phyloP scores from a whole-genome alignment of 495 filamentous ascomycete genomes.

The Jackrogersella minutella region DNA sequence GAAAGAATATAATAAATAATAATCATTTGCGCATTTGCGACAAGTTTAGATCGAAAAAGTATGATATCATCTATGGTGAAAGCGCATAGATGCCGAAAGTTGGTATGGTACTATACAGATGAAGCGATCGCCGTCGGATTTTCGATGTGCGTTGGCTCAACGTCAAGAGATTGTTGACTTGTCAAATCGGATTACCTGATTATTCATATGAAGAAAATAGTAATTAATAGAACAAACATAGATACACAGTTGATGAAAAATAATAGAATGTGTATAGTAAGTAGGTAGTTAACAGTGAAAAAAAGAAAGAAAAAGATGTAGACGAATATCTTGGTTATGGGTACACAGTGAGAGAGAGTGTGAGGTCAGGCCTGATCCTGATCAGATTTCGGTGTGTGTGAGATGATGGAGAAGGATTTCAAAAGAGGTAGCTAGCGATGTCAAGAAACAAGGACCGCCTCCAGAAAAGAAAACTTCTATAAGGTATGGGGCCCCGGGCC shows the following conservation, averaged over 20 bases:
- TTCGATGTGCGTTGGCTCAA: slow-evolving; percentile 7
- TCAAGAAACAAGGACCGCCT: slow-evolving; percentile 31
- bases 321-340: slow-evolving; percentile 1
- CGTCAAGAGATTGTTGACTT: slow-evolving; percentile 14
- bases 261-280: slow-evolving; percentile 12
- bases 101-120: slow-evolving; percentile 29
- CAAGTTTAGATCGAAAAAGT: neutral
- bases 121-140: slow-evolving; percentile 7
- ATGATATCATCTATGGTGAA: slow-evolving; percentile 21
- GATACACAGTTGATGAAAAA: slow-evolving; percentile 16
- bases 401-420: slow-evolving; percentile 36
- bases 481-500: slow-evolving; percentile 37
- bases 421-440: slow-evolving; percentile 27
- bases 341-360: slow-evolving; percentile 12
- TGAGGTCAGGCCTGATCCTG: slow-evolving; percentile 6
- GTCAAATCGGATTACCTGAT: slow-evolving; percentile 30
- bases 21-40: slow-evolving; percentile 37
- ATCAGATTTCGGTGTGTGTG: slow-evolving; percentile 33
- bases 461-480: slow-evolving; percentile 13
- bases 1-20: neutral
- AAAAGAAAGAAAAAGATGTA: slow-evolving; percentile 11
- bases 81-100: slow-evolving; percentile 24
- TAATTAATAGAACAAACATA: slow-evolving; percentile 17
- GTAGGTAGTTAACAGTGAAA: slow-evolving; percentile 11
- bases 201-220: slow-evolving; percentile 13